These are phyloP conservation scores for Cladophialophora exuberans DNA, from an alignment of 2,329 filamentous ascomycete genomes.

Conservation along the genomic window DNA sequence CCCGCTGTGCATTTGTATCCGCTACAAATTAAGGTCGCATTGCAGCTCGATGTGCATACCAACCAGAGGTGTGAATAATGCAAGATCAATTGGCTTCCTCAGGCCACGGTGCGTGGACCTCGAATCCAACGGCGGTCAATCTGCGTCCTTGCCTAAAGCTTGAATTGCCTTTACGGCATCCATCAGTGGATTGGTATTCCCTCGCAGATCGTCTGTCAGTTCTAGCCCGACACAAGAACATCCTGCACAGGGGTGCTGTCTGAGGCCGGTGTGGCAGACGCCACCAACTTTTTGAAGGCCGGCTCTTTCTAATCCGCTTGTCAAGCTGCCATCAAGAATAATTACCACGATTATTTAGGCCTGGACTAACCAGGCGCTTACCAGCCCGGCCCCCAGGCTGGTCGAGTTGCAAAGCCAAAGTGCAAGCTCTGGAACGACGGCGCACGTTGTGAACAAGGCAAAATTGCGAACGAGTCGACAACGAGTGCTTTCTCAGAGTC, in stretches of 20 bases:
- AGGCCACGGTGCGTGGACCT: conserved; percentile 9
- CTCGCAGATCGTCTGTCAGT: neutral
- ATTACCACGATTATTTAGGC: too few species aligned
- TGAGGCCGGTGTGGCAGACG: neutral
- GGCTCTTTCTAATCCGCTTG: neutral
- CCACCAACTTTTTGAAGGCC: neutral
- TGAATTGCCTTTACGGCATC: neutral
- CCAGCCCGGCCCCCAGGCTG: too few species aligned
- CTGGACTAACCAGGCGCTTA: too few species aligned
- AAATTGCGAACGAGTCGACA: neutral
- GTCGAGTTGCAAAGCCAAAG: too few species aligned
- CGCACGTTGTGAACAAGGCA: too few species aligned
- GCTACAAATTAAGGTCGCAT: conserved; percentile 30
- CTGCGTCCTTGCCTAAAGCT: neutral
- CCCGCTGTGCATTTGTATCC: conserved; percentile 25
- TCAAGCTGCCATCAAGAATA: neutral
- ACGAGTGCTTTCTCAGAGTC: too few species aligned
- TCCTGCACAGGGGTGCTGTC: neutral
- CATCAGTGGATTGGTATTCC: too few species aligned
- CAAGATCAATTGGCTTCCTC: conserved; percentile 19
- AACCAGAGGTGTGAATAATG: conserved; percentile 18
- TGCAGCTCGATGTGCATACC: conserved; percentile 21
- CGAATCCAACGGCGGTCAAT: neutral
- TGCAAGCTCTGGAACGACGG: too few species aligned
- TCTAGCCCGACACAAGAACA: neutral